Base-by-base conservation (phyloP, 371 early-diverging fungal genomes). In the Mortierella sp. region DNA sequence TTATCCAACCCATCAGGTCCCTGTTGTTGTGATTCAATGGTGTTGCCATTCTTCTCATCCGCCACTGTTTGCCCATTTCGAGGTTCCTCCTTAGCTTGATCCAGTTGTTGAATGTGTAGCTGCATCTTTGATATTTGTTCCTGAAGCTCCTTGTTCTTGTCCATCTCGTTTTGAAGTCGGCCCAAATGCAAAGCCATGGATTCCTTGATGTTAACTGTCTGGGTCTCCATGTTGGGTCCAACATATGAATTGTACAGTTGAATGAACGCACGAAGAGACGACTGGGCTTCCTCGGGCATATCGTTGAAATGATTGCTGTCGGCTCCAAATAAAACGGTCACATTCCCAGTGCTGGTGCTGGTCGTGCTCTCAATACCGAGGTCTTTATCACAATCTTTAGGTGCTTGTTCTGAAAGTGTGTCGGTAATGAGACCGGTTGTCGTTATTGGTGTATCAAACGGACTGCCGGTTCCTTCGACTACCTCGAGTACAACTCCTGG, bases 11-110 rank as follows among this genome's bases (percentile, higher is more conserved):
- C 30, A 18, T 65, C 65, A 8, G 51, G 27, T 19, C 58, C n/a
- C 27, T 58, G 65, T 21, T 58, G 53, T 14, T 64, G 64, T n/a
- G n/a, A n/a, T n/a, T n/a, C n/a, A n/a, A n/a, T n/a, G n/a, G n/a
- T n/a, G n/a, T n/a, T n/a, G n/a, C n/a, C n/a, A n/a, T n/a, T n/a
- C 64, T 50, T 49, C 19, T 56, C 31, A 42, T 54, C 63, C 21
- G 48, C 14, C 23, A 48, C 38, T 19, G 5, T 14, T 16, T 14
- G 45, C 5, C 16, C 45, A 5, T 16, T 5, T 4, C 5, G 45
- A 43, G 5, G n/a, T 5, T 18, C 14, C 18, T 41, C 19, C 19
- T 64, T 21, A 31, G 55, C 43, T 18, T 56, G 14, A 3, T 18
- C 9, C 14, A 34, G 34, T 34, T 34, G 34, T 10, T 34, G 45